Percentiles rank a stretch among this genome's conserved stretches.
Conservation (phyloP, 352 stramenopile genomes). For the Phytophthora pisi region DNA sequence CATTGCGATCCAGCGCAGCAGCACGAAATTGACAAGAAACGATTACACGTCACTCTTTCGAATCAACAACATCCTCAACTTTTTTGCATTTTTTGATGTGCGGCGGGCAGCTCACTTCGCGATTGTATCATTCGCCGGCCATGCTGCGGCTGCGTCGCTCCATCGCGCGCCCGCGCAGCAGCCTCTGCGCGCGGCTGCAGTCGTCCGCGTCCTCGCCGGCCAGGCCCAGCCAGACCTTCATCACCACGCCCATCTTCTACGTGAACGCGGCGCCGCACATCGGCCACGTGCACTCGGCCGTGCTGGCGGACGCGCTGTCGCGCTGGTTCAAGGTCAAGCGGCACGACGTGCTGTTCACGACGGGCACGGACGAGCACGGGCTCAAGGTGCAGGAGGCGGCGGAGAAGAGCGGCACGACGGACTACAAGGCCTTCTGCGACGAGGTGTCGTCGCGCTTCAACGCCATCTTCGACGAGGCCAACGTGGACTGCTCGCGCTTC, state of each 20-base stretch:
- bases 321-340: slow-evolving; percentile 77
- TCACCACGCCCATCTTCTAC: slow-evolving; percentile 99
- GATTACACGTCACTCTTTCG: not conserved
- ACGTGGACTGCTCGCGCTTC: slow-evolving; percentile 95
- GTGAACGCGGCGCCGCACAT: slow-evolving; percentile 99
- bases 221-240: slow-evolving; percentile 39
- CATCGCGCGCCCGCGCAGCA: not conserved
- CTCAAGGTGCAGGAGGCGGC: slow-evolving; percentile 96
- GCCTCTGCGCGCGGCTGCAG: not conserved
- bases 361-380: slow-evolving; percentile 98
- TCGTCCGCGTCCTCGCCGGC: not conserved
- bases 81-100: not conserved
- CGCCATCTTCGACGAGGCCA: slow-evolving; percentile 88
- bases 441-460: slow-evolving; percentile 91
- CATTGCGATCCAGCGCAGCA: no score
- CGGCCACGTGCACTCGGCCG: slow-evolving; percentile 97
- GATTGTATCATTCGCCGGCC: not conserved
- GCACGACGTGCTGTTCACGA: slow-evolving; percentile 92
- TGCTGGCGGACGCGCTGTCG: slow-evolving; percentile 88
- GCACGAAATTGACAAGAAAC: no score
- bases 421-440: slow-evolving; percentile 92
- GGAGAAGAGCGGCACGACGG: slow-evolving; percentile 78
- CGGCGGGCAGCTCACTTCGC: not conserved
- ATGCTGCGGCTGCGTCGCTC: not conserved
- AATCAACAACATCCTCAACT: not conserved